Conservation (phyloP, 495 filamentous ascomycete genomes). For the Penicillium nucicola region DNA sequence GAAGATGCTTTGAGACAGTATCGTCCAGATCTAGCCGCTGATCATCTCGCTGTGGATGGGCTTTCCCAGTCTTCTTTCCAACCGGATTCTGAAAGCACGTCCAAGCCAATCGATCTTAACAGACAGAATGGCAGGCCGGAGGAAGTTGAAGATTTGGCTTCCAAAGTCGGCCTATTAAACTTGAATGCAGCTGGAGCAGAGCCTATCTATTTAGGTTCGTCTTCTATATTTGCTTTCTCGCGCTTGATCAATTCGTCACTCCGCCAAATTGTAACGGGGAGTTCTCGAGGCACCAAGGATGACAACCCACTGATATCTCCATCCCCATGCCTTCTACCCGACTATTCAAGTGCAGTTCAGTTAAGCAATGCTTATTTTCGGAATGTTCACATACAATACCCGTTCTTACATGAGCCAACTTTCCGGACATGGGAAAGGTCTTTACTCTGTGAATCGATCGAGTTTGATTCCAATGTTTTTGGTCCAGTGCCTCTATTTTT, state of each 20-base stretch:
- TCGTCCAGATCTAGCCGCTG: background rate
- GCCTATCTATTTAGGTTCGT: constrained; percentile 2
- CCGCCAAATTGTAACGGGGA: constrained; percentile 1
- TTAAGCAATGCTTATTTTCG: constrained; percentile 15
- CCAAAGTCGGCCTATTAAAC: background rate
- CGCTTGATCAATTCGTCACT: constrained; percentile 1
- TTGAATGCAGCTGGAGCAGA: constrained; percentile 3
- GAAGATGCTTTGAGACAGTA: background rate
- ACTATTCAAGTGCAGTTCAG: background rate
- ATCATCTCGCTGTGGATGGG: too few relatives aligned
- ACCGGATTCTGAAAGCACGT: too few relatives aligned
- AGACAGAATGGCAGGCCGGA: too few relatives aligned
- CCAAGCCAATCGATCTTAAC: too few relatives aligned
- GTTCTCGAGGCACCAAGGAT: too few relatives aligned
- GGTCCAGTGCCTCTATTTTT: constrained; percentile 3
- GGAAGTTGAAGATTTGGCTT: background rate
- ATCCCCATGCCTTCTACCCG: constrained; percentile 5
- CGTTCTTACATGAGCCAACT: constrained; percentile 18
- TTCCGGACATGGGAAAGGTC: background rate
- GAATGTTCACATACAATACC: constrained; percentile 17
- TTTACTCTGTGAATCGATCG: too few relatives aligned
- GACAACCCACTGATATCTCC: background rate
- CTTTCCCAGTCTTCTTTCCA: too few relatives aligned
- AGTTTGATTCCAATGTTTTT: background rate
- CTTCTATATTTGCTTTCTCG: constrained; percentile 7